Evolutionary conservation across 352 stramenopile genomes (phyloP).

Genomic region (Achlya hypogyna): DNA sequence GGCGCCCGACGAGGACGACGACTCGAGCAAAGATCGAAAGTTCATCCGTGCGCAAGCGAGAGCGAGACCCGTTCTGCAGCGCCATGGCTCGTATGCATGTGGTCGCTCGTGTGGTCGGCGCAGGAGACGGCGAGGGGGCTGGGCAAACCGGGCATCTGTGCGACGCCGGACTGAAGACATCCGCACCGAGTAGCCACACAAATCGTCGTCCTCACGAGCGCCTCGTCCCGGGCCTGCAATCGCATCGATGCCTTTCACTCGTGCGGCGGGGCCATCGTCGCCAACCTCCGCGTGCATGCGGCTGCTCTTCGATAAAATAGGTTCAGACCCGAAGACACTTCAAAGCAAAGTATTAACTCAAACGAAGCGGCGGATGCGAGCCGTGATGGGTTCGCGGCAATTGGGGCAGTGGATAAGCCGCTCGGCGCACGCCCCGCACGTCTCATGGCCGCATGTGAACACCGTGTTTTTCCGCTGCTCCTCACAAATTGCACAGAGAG

Average conservation of each 20-base stretch:
- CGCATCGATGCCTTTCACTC: no score
- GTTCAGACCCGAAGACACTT: not conserved
- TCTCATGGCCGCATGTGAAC: constrained; percentile 78
- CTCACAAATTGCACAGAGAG: constrained; percentile 66
- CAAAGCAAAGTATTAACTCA: not conserved
- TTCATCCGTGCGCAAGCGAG: no score
- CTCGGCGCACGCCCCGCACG: constrained; percentile 44
- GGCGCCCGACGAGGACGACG: no score
- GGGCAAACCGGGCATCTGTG: no score
- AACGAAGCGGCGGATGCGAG: constrained; percentile 10
- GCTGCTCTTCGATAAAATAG: no score
- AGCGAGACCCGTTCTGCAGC: not conserved
- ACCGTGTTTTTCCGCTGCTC: constrained; percentile 67
- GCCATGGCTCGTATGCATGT: not conserved
- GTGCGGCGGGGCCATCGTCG: no score
- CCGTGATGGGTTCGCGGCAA: constrained; percentile 47
- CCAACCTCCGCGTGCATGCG: no score
- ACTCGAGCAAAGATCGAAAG: no score
- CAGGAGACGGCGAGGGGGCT: not conserved
- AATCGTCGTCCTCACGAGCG: no score
- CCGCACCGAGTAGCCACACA: no score
- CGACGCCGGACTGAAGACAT: no score
- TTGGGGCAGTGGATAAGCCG: constrained; percentile 55
- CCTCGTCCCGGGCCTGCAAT: no score
- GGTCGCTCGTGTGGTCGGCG: not conserved